Base-by-base conservation (phyloP, 2,329 filamentous ascomycete species). In the Daldinia sp. region DNA sequence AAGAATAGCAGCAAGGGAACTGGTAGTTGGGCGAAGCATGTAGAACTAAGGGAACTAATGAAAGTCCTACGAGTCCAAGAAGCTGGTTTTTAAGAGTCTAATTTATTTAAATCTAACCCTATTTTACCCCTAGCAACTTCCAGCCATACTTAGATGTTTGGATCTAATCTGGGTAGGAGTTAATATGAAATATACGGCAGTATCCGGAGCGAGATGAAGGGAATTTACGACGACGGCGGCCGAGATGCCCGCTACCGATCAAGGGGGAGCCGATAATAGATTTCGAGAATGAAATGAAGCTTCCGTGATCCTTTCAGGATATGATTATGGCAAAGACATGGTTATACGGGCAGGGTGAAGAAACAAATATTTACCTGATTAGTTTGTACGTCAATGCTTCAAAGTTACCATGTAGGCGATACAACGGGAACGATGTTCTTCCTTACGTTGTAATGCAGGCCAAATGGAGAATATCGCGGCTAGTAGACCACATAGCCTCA, bases 401-500 rank as follows among this genome's bases (percentile, higher is more conserved):
- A 48, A 48, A 48, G 27, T 21, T 48, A 27, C 21, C 21, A 45
- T 45, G 39, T 23, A 48, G 45, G 15, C 30, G 27, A 21, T 15
- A 32, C 27, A 1, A 29, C 13, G 5, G 39, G 21, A 13, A 45
- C 39, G 21, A 6, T 15, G 27, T 27, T 23, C 39, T 29, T 17
- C 21, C n/a, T n/a, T n/a, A 17, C 17, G 19, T n/a, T 35, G 32
- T 37, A 35, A 32, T 30, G 47, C 32, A 51, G 37, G 11, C 32
- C 32, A 17, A 27, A 39, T 37, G 43, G 10, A 30, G 43, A 54
- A 27, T 62, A 53, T 49, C 52, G 47, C 30, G 39, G 37, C 47
- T 51, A 51, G 50, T 37, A 7, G 10, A 45, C 39, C 61, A n/a
- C n/a, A 67, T 39, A 67, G 64, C 64, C 64, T 67, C 64, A 55